Percentiles rank a stretch among this genome's conserved stretches.
phyloP scores from a whole-genome alignment of 805 yeast genomes.

The Monosporozyma siamensis region DNA sequence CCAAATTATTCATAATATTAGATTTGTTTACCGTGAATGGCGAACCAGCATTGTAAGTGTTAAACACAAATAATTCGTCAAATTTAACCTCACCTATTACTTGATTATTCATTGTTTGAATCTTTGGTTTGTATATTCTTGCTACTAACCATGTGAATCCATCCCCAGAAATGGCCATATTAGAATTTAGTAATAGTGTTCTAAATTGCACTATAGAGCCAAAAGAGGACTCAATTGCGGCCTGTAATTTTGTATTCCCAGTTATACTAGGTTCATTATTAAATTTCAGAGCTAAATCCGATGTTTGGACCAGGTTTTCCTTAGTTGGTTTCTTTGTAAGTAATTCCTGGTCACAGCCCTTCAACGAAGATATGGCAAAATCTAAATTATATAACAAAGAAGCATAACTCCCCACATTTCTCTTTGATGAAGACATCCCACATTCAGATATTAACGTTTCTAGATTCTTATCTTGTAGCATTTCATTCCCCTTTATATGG shows the following conservation, averaged over 20 bases:
- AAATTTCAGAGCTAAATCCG: slow-evolving; percentile 27
- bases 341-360: slow-evolving; percentile 14
- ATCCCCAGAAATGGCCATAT: slow-evolving; percentile 69
- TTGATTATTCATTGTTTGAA: slow-evolving; percentile 2
- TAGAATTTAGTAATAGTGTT: slow-evolving; percentile 58
- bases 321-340: slow-evolving; percentile 11
- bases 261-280: slow-evolving; percentile 14
- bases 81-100: slow-evolving; percentile 15
- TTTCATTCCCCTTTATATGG: slow-evolving; percentile 14
- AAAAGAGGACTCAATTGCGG: slow-evolving; percentile 35
- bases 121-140: slow-evolving; percentile 19
- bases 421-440: slow-evolving; percentile 26
- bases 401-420: slow-evolving; percentile 32
- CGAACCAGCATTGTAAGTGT: slow-evolving; percentile 85
- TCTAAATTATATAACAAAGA: slow-evolving; percentile 32
- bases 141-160: slow-evolving; percentile 90
- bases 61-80: slow-evolving; percentile 54
- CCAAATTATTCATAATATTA: slow-evolving; percentile 13
- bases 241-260: slow-evolving; percentile 2
- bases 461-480: slow-evolving; percentile 18
- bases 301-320: slow-evolving; percentile 35
- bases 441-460: slow-evolving; percentile 22
- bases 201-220: slow-evolving; percentile 73
- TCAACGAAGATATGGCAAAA: slow-evolving; percentile 31
- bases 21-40: slow-evolving; percentile 56